Evolutionary conservation across 2,329 filamentous ascomycete genomes (phyloP), one percentile per base, ranked within the genome.

Genomic region (Pestalotiopsis sp.): DNA sequence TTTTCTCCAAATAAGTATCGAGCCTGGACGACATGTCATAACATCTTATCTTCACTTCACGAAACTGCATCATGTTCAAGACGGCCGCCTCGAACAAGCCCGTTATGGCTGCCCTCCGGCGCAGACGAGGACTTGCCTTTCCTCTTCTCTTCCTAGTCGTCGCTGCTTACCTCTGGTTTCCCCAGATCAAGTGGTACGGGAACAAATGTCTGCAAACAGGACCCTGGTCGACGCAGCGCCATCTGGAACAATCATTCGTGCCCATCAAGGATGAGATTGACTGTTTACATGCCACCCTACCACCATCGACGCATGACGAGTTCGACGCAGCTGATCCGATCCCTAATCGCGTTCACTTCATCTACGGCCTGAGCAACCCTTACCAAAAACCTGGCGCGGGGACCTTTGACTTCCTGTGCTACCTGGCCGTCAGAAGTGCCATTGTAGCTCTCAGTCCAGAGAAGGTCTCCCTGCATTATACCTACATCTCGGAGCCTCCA

Each of bases 261-360:
- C 71, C 77, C 9, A 77, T 73, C 24, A 66, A 73, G 26, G 70
- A 74, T 56, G 78, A 79, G 70, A 75, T 79, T 67, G 75, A 75
- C 65, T 79, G 78, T 64, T 73, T 79, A 11, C 71, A 74, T 63
- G 76, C 76, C 63, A 68, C 67, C n/a, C 71, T 72, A 0, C 69
- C 68, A 52, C 68, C 69, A 65, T 61, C 59, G 17, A 65, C 64
- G 6, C 52, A 67, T 48, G 67, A 65, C 38, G 65, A 69, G 17
- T 48, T 64, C 30, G 24, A 38, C 22, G 59, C 70, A 4, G 60
- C 69, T 52, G 73, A 77, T 10, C 74, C 75, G 1, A 80, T 81
- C 13, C 79, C 79, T 4, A 80, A 80, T 66, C 74, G 78, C 22
- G 78, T 81, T 26, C 79, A 81, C 70, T 77, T 80, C 68, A 79